Evolutionary conservation across 192 early-diverging fungal species (phyloP).

Genomic region (Coemansia sp.): DNA sequence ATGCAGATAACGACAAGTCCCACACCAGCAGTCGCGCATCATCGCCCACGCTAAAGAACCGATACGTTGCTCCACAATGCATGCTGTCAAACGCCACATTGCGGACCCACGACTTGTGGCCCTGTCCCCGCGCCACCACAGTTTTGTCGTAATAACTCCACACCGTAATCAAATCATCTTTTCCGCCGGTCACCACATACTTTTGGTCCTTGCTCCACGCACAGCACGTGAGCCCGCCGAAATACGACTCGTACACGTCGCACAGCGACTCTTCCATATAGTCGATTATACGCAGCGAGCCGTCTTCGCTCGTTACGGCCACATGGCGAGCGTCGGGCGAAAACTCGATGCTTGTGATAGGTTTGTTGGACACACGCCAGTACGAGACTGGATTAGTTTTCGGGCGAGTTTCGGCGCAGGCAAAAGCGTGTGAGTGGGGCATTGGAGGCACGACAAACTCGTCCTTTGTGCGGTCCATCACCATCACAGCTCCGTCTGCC

Average conservation of each 20-base stretch:
- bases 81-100: slow-evolving; percentile 81
- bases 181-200: slow-evolving; percentile 81
- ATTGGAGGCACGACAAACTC: slow-evolving; percentile 58
- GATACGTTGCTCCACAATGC: slow-evolving; percentile 76
- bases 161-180: slow-evolving; percentile 90
- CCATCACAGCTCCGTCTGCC: slow-evolving; percentile 78
- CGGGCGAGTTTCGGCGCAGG: too few species aligned
- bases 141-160: slow-evolving; percentile 78
- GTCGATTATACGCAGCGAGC: slow-evolving; percentile 75
- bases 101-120: slow-evolving; percentile 89
- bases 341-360: slow-evolving; percentile 77
- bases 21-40: slow-evolving; percentile 85
- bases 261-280: slow-evolving; percentile 65
- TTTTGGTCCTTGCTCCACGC: slow-evolving; percentile 90
- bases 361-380: slow-evolving; percentile 72
- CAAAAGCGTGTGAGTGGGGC: too few species aligned
- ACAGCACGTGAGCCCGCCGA: slow-evolving; percentile 84
- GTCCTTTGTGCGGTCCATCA: slow-evolving; percentile 85
- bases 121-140: slow-evolving; percentile 85
- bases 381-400: slow-evolving; percentile 80
- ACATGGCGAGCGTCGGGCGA: slow-evolving; percentile 81
- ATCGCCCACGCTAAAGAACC: slow-evolving; percentile 89
- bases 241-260: slow-evolving; percentile 80
- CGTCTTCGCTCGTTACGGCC: slow-evolving; percentile 80
- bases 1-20: slow-evolving; percentile 82